A percentile compares a stretch with the other conserved stretches of the same genome.
Conservation (phyloP, 2,329 filamentous ascomycete species). For the Dactylella cylindrospora region DNA sequence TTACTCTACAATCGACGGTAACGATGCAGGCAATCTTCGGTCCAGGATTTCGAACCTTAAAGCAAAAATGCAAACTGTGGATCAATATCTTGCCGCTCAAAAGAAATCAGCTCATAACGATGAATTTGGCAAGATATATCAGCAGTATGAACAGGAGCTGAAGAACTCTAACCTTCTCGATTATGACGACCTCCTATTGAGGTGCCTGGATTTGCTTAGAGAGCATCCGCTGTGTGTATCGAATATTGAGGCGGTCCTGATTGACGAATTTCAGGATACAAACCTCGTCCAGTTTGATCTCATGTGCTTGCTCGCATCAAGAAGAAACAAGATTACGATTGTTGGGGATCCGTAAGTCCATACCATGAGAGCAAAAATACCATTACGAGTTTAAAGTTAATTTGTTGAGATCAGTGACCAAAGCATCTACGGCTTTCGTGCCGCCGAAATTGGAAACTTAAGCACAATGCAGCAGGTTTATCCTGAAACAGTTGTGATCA, state of each 20-base stretch:
- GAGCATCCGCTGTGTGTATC: constrained; percentile 76
- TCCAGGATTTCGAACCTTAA: constrained; percentile 71
- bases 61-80: constrained; percentile 56
- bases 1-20: constrained; percentile 52
- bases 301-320: constrained; percentile 81
- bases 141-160: constrained; percentile 76
- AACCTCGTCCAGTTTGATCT: constrained; percentile 93
- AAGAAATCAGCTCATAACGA: constrained; percentile 49
- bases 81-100: constrained; percentile 48
- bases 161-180: constrained; percentile 79
- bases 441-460: constrained; percentile 87
- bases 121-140: constrained; percentile 69
- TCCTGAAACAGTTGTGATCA: constrained; percentile 74
- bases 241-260: constrained; percentile 86
- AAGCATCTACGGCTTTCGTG: constrained; percentile 95
- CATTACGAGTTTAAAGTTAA: not conserved
- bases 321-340: constrained; percentile 76
- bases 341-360: constrained; percentile 73
- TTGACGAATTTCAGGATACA: constrained; percentile 97
- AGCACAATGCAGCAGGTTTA: constrained; percentile 75
- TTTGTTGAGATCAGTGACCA: constrained; percentile 62
- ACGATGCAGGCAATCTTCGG: constrained; percentile 71
- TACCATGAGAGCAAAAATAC: not conserved
- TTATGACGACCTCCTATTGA: constrained; percentile 87
- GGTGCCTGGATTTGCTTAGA: constrained; percentile 76